These are phyloP conservation scores for Ascochyta clinopodiicola DNA, from an alignment of 2,329 filamentous ascomycete species.

Conservation along the genomic window DNA sequence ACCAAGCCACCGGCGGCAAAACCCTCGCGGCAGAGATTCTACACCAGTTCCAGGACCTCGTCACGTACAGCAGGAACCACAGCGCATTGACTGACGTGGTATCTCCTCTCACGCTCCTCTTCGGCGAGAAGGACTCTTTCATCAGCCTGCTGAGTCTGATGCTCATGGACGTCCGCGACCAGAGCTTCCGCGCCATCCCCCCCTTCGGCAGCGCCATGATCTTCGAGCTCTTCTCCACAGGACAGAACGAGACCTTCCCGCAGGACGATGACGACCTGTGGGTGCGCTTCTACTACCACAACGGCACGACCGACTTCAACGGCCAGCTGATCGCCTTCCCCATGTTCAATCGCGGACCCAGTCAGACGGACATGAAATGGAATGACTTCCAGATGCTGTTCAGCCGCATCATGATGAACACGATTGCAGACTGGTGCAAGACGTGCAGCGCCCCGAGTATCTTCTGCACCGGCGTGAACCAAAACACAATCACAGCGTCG, in stretches of 20 bases:
- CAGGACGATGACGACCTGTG: conserved; percentile 54
- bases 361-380: conserved; percentile 57
- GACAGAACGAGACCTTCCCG: conserved; percentile 44
- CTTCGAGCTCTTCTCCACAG: conserved; percentile 56
- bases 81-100: conserved; percentile 30
- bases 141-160: conserved; percentile 41
- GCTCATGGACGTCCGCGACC: conserved; percentile 27
- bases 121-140: conserved; percentile 44
- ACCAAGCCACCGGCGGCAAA: conserved; percentile 39
- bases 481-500: conserved; percentile 5
- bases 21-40: conserved; percentile 40
- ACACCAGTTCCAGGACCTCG: conserved; percentile 28
- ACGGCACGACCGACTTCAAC: conserved; percentile 57
- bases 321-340: conserved; percentile 52
- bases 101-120: conserved; percentile 54
- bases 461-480: conserved; percentile 59
- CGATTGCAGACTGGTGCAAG: conserved; percentile 61
- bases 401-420: conserved; percentile 51
- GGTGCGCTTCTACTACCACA: conserved; percentile 64
- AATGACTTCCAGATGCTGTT: conserved; percentile 58
- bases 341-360: conserved; percentile 58
- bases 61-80: conserved; percentile 18
- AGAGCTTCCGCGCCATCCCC: conserved; percentile 34
- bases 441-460: conserved; percentile 54
- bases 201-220: conserved; percentile 43